Conservation (phyloP, 306 rosid species). For the Cyamopsis tetragonoloba region DNA sequence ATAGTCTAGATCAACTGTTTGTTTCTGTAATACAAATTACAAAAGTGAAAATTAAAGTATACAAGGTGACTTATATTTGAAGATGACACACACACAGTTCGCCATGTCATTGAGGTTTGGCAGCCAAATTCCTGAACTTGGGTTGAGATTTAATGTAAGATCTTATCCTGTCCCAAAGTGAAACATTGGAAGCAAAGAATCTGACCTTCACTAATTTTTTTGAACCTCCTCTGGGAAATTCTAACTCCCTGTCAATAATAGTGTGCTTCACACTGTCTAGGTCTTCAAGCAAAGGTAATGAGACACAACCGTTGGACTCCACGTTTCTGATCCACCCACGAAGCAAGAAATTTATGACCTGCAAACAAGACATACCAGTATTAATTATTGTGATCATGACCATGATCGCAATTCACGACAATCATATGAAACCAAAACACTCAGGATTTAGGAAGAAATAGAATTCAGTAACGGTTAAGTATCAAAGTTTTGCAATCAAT, state of each 20-base stretch:
- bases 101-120: constrained; percentile 29
- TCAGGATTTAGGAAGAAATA: background rate
- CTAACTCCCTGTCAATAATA: constrained; percentile 49
- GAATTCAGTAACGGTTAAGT: background rate
- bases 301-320: constrained; percentile 50
- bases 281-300: constrained; percentile 70
- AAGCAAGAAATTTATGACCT: constrained; percentile 79
- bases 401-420: too few species aligned
- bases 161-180: constrained; percentile 54
- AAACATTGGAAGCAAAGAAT: constrained; percentile 44
- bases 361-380: constrained; percentile 21
- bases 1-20: background rate
- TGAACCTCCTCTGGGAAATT: constrained; percentile 65
- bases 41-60: background rate
- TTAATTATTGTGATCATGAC: background rate
- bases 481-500: too few species aligned
- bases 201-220: constrained; percentile 58
- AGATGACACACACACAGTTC: background rate
- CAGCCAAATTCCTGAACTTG: constrained; percentile 23
- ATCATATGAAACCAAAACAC: background rate
- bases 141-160: constrained; percentile 43
- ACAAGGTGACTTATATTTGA: constrained; percentile 6
- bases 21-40: background rate
- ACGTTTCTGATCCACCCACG: constrained; percentile 87
- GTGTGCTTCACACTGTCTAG: constrained; percentile 19